Evolutionary conservation across 2,329 filamentous ascomycete species (phyloP).

Genomic region (Cercospora zeina): DNA sequence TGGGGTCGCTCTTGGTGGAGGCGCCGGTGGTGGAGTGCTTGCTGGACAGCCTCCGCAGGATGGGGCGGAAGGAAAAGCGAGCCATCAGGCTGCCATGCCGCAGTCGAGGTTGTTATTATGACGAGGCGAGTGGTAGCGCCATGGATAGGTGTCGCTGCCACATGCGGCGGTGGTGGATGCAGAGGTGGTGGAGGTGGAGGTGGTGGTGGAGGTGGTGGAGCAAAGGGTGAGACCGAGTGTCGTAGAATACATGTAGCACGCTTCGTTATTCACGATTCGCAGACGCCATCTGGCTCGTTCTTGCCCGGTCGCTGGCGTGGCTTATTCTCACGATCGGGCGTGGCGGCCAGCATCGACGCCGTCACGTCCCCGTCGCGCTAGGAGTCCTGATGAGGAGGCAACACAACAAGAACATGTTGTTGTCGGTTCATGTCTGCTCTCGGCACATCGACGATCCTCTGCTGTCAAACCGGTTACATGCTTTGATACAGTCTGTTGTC

Average conservation of each 20-base stretch:
- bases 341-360: constrained; percentile 1
- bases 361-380: background rate
- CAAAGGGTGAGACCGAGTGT: background rate
- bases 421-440: background rate
- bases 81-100: constrained; percentile 22
- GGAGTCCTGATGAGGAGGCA: no score
- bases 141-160: no score
- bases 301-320: constrained; percentile 5
- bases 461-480: background rate
- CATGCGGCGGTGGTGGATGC: background rate
- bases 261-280: no score
- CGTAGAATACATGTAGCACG: no score
- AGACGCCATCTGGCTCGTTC: constrained; percentile 1
- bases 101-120: background rate
- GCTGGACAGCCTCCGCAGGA: constrained; percentile 31
- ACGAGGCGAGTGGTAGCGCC: no score
- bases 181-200: background rate
- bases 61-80: constrained; percentile 30
- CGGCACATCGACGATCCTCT: background rate
- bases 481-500: background rate
- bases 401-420: background rate
- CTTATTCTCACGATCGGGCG: background rate
- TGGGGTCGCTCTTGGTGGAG: constrained; percentile 27
- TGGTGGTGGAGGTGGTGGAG: background rate
- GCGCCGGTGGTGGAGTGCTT: constrained; percentile 27